phyloP scores from a whole-genome alignment of 2,329 filamentous ascomycete species.

The Teratosphaeria nubilosa region DNA sequence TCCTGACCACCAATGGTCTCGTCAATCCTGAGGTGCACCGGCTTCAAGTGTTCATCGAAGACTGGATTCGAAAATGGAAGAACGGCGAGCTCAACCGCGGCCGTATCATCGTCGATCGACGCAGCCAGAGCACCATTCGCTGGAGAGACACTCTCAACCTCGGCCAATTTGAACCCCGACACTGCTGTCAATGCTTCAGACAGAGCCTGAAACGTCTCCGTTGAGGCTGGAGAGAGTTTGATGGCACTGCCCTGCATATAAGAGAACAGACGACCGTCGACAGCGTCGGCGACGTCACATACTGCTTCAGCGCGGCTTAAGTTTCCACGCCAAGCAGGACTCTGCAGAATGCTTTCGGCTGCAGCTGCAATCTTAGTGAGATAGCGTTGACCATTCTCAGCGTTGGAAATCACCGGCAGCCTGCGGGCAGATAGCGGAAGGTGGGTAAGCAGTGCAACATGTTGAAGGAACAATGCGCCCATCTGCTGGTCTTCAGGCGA shows the following conservation, averaged over 20 bases:
- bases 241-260: conserved; percentile 7
- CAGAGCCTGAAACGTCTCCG: conserved; percentile 14
- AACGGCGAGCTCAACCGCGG: conserved; percentile 19
- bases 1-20: conserved; percentile 23
- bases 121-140: background rate
- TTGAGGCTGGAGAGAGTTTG: conserved; percentile 8
- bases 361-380: conserved; percentile 27
- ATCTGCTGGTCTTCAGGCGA: conserved; percentile 4
- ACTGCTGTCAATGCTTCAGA: conserved; percentile 12
- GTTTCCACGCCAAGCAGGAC: conserved; percentile 27
- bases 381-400: conserved; percentile 8
- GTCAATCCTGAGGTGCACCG: conserved; percentile 32
- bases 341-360: conserved; percentile 29
- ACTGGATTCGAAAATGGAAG: conserved; percentile 39
- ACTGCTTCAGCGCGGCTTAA: conserved; percentile 7
- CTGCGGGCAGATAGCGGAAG: conserved; percentile 22
- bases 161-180: background rate
- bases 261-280: conserved; percentile 45
- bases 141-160: background rate
- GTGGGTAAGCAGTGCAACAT: conserved; percentile 21
- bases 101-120: background rate
- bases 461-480: conserved; percentile 17
- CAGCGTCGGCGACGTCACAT: conserved; percentile 44
- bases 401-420: conserved; percentile 7
- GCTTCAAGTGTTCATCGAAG: conserved; percentile 39